Evolutionary conservation across 257 asterid species (phyloP), one percentile per base, ranked within the genome.

Genomic region (Gentiana dahurica): DNA sequence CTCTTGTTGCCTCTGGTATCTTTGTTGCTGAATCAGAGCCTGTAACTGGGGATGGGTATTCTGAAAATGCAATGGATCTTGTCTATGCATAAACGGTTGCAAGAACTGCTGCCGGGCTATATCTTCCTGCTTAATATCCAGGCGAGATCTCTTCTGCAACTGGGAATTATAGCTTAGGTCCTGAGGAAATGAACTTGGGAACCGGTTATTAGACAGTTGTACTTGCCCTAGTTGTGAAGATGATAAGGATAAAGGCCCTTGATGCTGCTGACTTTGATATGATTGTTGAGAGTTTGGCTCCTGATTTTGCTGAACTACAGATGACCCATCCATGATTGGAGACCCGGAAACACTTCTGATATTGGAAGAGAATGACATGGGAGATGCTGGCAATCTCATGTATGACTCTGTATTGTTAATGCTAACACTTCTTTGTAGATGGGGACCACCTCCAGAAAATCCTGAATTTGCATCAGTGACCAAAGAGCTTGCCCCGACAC

Each of bases 381-480:
- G 99, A 13, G 99, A 92, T 4, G 94, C 89, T 49, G 99, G 99
- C 75, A 92, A 70, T 39, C 95, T 86, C 99, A 83, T 80, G 71
- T 92, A 88, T 51, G 95, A 88, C 43, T 92, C 98, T 1, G 91
- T 83, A 65, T 91, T 41, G 46, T 39, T 91, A 54, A 75, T 67
- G 76, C 98, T 91, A 37, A 86, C 95, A 74, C 97, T 95, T 72
- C 97, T 92, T 80, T 95, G 79, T 73, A 85, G 99, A 53, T 83
- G 70, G 65, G 80, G 78, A 58, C 94, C 97, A 59, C 95, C 95
- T 34, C 85, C 93, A 5, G 99, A 83, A 61, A 85, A 90, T 50
- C 89, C 97, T 3, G 99, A 92, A 73, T 92, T 92, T 46, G 97
- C 93, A 80, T 88, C 99, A 6, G 99, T 92, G 51, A 92, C 99